A percentile compares a stretch with the other conserved stretches of the same genome.
Evolutionary conservation across 495 filamentous ascomycete genomes (phyloP).

Genomic region (Cladorrhinum samala): DNA sequence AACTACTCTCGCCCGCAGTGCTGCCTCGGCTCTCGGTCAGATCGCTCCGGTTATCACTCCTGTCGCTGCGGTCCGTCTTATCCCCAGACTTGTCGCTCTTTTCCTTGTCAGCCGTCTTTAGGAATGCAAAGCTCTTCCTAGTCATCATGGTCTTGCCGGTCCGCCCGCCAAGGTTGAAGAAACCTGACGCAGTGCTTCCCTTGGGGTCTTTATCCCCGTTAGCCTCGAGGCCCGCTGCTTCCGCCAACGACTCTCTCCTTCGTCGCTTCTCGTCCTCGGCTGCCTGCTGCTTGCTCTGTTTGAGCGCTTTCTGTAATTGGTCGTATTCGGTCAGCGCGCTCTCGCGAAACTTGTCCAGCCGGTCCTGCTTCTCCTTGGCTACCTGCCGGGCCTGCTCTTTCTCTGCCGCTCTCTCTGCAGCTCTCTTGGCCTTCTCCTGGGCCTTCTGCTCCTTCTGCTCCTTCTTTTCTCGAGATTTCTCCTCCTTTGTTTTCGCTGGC

Average conservation of each 20-base stretch:
- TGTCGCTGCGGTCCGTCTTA: slow-evolving; percentile 13
- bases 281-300: slow-evolving; percentile 39
- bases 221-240: not conserved
- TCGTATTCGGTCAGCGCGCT: slow-evolving; percentile 32
- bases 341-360: slow-evolving; percentile 27
- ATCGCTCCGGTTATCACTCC: slow-evolving; percentile 15
- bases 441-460: slow-evolving; percentile 56
- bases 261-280: slow-evolving; percentile 35
- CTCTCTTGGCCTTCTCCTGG: slow-evolving; percentile 60
- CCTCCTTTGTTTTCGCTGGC: slow-evolving; percentile 44
- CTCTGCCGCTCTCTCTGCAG: slow-evolving; percentile 55
- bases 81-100: slow-evolving; percentile 15
- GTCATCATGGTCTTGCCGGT: slow-evolving; percentile 42
- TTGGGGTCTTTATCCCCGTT: slow-evolving; percentile 2
- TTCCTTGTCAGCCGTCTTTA: slow-evolving; percentile 29
- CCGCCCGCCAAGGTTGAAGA: slow-evolving; percentile 33
- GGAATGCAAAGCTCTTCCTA: slow-evolving; percentile 45
- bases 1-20: slow-evolving; percentile 1
- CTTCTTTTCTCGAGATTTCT: slow-evolving; percentile 49
- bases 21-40: slow-evolving; percentile 9
- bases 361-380: slow-evolving; percentile 38
- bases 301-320: slow-evolving; percentile 33
- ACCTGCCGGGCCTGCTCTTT: slow-evolving; percentile 61
- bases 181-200: slow-evolving; percentile 12
- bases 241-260: slow-evolving; percentile 24